A percentile compares a stretch with the other conserved stretches of the same genome.
Conservation (phyloP, 257 asterid genomes). For the Solanum habrochaites region DNA sequence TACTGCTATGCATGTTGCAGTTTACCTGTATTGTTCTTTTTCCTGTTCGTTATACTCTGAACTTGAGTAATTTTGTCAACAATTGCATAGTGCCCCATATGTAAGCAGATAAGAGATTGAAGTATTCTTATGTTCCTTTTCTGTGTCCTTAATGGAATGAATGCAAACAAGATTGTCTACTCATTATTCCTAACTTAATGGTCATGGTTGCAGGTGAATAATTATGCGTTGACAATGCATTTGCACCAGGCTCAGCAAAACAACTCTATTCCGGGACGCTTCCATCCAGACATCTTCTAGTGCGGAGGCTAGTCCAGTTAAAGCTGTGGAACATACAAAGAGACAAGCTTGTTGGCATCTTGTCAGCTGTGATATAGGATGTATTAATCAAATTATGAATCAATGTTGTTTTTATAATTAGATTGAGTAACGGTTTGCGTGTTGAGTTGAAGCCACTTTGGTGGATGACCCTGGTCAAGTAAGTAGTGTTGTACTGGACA, state of each 20-base stretch:
- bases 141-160: neutral
- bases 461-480: neutral
- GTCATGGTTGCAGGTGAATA: slow-evolving; percentile 44
- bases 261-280: slow-evolving; percentile 51
- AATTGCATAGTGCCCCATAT: neutral
- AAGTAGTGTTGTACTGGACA: neutral
- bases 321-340: neutral
- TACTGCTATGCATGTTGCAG: neutral
- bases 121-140: neutral
- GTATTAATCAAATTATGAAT: neutral
- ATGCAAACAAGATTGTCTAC: neutral
- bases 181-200: neutral
- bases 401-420: neutral
- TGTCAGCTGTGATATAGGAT: neutral
- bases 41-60: neutral
- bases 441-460: neutral
- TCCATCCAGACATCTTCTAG: slow-evolving; percentile 62
- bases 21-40: neutral
- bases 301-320: neutral
- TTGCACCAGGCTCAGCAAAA: slow-evolving; percentile 54
- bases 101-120: neutral
- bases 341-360: neutral
- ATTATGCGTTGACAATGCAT: slow-evolving; percentile 63
- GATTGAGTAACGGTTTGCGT: neutral
- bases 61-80: neutral